Evolutionary conservation across 2,329 filamentous ascomycete species (phyloP).

Genomic region (Phialophora verrucosa): DNA sequence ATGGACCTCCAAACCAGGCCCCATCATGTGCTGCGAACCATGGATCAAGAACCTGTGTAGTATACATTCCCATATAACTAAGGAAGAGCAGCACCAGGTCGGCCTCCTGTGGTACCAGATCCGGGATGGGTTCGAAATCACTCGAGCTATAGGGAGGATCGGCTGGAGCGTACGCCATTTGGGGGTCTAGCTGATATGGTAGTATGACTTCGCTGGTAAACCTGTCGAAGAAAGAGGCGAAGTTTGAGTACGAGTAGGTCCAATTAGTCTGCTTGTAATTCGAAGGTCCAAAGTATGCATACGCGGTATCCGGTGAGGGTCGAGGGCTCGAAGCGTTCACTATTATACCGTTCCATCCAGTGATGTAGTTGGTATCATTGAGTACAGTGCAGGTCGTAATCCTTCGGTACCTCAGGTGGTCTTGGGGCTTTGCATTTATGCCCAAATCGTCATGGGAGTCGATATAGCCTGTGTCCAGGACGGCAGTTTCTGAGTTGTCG

Average conservation of each 20-base stretch:
- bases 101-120: constrained; percentile 20
- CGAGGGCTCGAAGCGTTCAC: constrained; percentile 5
- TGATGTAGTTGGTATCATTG: constrained; percentile 23
- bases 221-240: constrained; percentile 30
- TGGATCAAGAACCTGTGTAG: constrained; percentile 31
- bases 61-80: constrained; percentile 32
- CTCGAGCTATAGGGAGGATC: constrained; percentile 12
- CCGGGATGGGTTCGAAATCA: constrained; percentile 30
- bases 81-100: constrained; percentile 31
- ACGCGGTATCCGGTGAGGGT: constrained; percentile 8
- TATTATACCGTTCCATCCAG: constrained; percentile 28
- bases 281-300: constrained; percentile 30
- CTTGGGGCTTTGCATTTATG: constrained; percentile 32
- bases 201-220: constrained; percentile 26
- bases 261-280: constrained; percentile 28
- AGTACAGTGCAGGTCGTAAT: constrained; percentile 34
- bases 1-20: neutral
- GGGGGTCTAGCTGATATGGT: constrained; percentile 29
- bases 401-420: constrained; percentile 32
- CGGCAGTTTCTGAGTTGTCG: constrained; percentile 14
- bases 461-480: constrained; percentile 34
- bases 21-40: constrained; percentile 32
- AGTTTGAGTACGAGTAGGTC: constrained; percentile 33
- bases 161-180: constrained; percentile 8
- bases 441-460: constrained; percentile 35